Base-by-base conservation (phyloP, 306 rosid genomes). In the Castanea crenata region DNA sequence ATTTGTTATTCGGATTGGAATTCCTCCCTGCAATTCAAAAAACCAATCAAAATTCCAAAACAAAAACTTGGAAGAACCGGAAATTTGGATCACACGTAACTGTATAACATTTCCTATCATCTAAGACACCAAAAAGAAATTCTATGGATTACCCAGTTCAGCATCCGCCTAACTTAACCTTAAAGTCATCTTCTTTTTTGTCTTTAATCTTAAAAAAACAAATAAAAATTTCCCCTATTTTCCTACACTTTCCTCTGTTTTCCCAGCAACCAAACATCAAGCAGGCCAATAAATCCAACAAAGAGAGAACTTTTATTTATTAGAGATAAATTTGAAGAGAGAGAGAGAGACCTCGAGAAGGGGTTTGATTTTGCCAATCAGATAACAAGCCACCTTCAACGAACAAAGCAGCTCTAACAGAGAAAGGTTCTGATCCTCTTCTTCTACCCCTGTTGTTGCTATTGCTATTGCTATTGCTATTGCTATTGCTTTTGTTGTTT, bases 341-440 rank as follows among this genome's bases (percentile, higher is more conserved):
- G 16, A 59, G 46, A 27, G 76, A n/a, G 56, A 90, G 56, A 90
- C 99, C 99, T 90, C 85, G 85, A 55, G 76, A 75, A 25, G 79
- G 72, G 20, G 29, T 51, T 5, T 87, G 74, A 44, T 49, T 49
- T 56, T 62, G 69, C 98, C 94, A 93, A 88, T 93, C 96, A 18
- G 94, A 87, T 62, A 95, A 79, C 65, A 90, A 75, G 32, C 99
- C 96, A 1, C 97, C 99, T 32, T 93, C 94, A 4, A 95, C 78
- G 31, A 95, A 91, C 73, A 84, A 72, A 79, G 70, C 81, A 5
- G 68, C 71, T 80, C 83, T 81, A 23, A 16, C 56, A 13, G 79
- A 57, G 35, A 67, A 51, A 2, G 83, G 71, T 3, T 67, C 35
- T 23, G 89, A 88, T 4, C 87, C 83, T 80, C 84, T 79, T 83